Evolutionary conservation across 768 basidiomycete genomes (phyloP).

Genomic region (Panaeolus papilionaceus): DNA sequence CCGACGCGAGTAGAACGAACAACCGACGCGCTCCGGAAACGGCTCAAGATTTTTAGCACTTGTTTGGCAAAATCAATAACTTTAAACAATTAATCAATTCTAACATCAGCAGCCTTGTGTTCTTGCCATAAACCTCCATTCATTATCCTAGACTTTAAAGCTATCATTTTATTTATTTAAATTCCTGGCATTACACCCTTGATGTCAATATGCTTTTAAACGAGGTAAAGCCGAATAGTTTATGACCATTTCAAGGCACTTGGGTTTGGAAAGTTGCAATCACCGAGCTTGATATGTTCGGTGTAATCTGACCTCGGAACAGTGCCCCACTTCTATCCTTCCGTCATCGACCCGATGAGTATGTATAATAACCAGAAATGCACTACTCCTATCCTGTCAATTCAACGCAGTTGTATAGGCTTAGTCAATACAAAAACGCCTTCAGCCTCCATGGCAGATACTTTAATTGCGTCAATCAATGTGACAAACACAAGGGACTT

Average conservation of each 20-base stretch:
- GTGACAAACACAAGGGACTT: no score
- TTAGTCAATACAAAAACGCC: no score
- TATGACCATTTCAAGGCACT: no score
- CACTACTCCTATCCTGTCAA: not conserved
- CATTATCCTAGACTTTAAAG: no score
- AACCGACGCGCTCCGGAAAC: constrained; percentile 11
- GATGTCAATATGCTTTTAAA: no score
- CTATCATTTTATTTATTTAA: no score
- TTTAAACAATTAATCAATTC: constrained; percentile 43
- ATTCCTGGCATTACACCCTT: no score
- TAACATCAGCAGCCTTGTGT: not conserved
- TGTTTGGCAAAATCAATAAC: constrained; percentile 43
- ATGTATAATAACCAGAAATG: not conserved
- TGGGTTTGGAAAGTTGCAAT: not conserved
- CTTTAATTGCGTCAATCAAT: no score
- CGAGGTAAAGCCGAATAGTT: no score
- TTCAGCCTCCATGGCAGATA: no score
- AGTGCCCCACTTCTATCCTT: not conserved
- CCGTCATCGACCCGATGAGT: not conserved
- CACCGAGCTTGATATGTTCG: constrained; percentile 1
- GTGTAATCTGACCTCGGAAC: not conserved
- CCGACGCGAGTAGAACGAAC: not conserved
- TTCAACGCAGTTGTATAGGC: not conserved
- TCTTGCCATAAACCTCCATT: not conserved
- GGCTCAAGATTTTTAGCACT: constrained; percentile 7